phyloP scores from a whole-genome alignment of 495 filamentous ascomycete genomes.

The Talaromyces ruber region DNA sequence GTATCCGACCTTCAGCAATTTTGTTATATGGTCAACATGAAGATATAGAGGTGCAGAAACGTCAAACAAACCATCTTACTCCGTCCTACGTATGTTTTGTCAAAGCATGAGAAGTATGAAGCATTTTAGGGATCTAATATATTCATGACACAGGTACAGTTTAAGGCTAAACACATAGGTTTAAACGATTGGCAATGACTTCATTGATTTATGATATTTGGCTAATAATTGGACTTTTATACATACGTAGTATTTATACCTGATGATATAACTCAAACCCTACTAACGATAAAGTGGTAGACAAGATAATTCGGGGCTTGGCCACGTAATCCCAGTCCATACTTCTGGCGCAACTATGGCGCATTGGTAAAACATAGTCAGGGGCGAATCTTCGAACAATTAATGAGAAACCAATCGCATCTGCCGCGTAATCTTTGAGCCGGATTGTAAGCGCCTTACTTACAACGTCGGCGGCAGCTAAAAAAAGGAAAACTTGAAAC shows the following conservation, averaged over 20 bases:
- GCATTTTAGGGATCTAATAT: too few relatives aligned
- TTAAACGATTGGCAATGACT: too few relatives aligned
- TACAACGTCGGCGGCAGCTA: not conserved
- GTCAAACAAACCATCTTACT: too few relatives aligned
- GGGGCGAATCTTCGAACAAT: not conserved
- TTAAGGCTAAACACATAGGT: too few relatives aligned
- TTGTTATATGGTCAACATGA: too few relatives aligned
- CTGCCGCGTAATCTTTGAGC: not conserved
- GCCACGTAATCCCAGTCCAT: not conserved
- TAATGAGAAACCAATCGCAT: not conserved
- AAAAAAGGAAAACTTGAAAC: not conserved
- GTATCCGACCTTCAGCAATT: too few relatives aligned
- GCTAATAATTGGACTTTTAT: too few relatives aligned
- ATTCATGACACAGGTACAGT: too few relatives aligned
- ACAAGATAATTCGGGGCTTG: not conserved
- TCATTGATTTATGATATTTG: too few relatives aligned
- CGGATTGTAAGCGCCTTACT: not conserved
- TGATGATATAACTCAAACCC: not conserved
- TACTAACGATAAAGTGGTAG: not conserved
- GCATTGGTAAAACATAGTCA: not conserved
- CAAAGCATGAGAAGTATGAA: too few relatives aligned
- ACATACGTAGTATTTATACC: not conserved
- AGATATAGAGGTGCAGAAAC: too few relatives aligned
- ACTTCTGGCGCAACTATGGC: not conserved
- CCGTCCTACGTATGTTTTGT: too few relatives aligned